Base-by-base conservation (phyloP, 176 grass and related monocot species). In the Cenchrus americanus region DNA sequence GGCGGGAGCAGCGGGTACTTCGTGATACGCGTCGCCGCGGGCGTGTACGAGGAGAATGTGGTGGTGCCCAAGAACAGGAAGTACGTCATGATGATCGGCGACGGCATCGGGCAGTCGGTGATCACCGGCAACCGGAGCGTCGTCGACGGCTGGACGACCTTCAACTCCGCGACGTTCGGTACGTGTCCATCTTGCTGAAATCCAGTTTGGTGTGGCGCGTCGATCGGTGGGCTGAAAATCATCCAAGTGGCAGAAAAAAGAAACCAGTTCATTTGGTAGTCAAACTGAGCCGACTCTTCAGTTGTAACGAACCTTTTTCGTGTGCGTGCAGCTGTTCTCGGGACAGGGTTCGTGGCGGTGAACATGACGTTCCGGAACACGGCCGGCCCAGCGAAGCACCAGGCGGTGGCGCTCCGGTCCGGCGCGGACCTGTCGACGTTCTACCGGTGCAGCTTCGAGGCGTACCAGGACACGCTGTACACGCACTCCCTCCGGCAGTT, bases 391-490 rank as follows among this genome's bases (percentile, higher is more conserved):
- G 75, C 87, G 10, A 98, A 98, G 85, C 87, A 90, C 69, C 96
- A 98, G 84, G 93, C 96, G 14, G 96, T 98, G 69, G 96, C 96
- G 6, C 82, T 95, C 49, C 89, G 93, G 0, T 87, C 83, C 71
- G 76, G 85, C 32, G 93, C 91, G 7, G 96, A 98, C 43, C 80
- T 93, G 0, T 95, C 93, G 13, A 84, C 91, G 48, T 98, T 98
- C 91, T 95, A 98, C 93, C 80, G 30, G 79, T 98, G 96, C 91
- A 98, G 96, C 92, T 90, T 95, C 78, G 96, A 98, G 79, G 93
- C 89, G 42, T 98, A 98, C 75, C 96, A 98, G 83, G 96, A 98
- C 89, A 98, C 96, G 32, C 91, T 98, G 18, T 98, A 98, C 87
- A 54, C 96, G 10, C 96, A 98, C 83, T 98, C 96, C 10, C 85